phyloP scores from a whole-genome alignment of 257 asterid species.

The Euphrasia confusa region DNA sequence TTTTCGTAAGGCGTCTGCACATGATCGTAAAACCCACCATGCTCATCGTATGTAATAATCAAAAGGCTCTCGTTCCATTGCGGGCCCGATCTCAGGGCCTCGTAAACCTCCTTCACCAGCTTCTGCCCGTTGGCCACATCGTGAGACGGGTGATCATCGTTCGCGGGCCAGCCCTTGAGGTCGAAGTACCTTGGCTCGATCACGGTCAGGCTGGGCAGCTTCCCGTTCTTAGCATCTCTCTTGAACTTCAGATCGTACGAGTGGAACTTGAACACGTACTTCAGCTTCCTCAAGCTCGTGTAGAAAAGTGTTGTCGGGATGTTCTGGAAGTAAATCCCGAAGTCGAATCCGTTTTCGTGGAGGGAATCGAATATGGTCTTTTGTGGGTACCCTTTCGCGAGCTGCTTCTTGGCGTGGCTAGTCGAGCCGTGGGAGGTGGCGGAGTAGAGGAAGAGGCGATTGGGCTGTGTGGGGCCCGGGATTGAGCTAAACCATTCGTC shows the following conservation, averaged over 20 bases:
- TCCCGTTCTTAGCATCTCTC: constrained; percentile 62
- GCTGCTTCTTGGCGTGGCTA: constrained; percentile 46
- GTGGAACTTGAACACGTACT: constrained; percentile 61
- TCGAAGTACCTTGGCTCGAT: constrained; percentile 84
- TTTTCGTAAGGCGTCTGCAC: constrained; percentile 56
- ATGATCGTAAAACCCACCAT: constrained; percentile 86
- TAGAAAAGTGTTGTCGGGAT: constrained; percentile 63
- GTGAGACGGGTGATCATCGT: constrained; percentile 85
- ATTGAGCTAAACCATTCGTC: constrained; percentile 74
- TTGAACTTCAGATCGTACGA: constrained; percentile 53
- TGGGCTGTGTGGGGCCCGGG: constrained; percentile 91
- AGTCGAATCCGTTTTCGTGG: constrained; percentile 45
- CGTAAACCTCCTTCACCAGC: constrained; percentile 74
- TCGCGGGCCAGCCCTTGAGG: constrained; percentile 50
- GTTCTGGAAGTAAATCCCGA: constrained; percentile 64
- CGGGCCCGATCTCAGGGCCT: constrained; percentile 60
- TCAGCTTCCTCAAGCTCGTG: constrained; percentile 60
- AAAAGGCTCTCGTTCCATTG: constrained; percentile 76
- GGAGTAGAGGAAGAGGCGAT: constrained; percentile 63
- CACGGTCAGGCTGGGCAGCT: constrained; percentile 56
- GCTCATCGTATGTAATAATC: constrained; percentile 70
- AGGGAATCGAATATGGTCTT: constrained; percentile 64
- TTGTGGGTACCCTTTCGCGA: constrained; percentile 66
- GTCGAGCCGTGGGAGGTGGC: constrained; percentile 88
- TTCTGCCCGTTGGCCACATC: constrained; percentile 77